Conservation (phyloP, 2,329 filamentous ascomycete genomes). For the Magnaporthales sp. region DNA sequence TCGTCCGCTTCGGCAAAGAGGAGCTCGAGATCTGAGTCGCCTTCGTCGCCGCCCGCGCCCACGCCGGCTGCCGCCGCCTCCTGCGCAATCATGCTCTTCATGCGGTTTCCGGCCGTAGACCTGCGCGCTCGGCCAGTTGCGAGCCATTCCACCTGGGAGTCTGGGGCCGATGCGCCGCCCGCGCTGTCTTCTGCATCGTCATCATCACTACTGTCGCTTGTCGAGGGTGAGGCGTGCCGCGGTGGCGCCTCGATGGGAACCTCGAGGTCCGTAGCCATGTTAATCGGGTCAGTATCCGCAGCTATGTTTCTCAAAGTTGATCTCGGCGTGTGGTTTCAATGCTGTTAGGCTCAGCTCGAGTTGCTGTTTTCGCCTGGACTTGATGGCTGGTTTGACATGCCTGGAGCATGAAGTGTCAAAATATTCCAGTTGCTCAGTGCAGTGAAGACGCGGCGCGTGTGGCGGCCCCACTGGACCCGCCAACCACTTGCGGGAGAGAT, state of each 20-base stretch:
- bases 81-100: conserved; percentile 68
- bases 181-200: conserved; percentile 2
- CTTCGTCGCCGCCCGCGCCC: conserved; percentile 10
- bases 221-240: conserved; percentile 24
- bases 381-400: neutral
- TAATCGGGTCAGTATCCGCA: neutral
- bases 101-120: conserved; percentile 75
- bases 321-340: neutral
- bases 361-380: neutral
- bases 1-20: conserved; percentile 68
- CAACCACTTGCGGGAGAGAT: neutral
- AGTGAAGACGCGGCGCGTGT: neutral
- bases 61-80: conserved; percentile 45
- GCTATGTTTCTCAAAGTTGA: neutral
- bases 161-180: neutral
- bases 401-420: neutral
- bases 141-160: conserved; percentile 52
- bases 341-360: neutral
- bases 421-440: neutral
- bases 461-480: neutral
- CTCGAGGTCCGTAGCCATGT: conserved; percentile 5
- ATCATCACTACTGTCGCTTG: conserved; percentile 27
- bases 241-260: conserved; percentile 11
- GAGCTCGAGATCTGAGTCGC: conserved; percentile 57
- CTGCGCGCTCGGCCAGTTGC: conserved; percentile 66